Evolutionary conservation across 1,284 basidiomycete genomes (phyloP), one percentile per base, ranked within the genome.

Genomic region (Ustilago xerochloae): DNA sequence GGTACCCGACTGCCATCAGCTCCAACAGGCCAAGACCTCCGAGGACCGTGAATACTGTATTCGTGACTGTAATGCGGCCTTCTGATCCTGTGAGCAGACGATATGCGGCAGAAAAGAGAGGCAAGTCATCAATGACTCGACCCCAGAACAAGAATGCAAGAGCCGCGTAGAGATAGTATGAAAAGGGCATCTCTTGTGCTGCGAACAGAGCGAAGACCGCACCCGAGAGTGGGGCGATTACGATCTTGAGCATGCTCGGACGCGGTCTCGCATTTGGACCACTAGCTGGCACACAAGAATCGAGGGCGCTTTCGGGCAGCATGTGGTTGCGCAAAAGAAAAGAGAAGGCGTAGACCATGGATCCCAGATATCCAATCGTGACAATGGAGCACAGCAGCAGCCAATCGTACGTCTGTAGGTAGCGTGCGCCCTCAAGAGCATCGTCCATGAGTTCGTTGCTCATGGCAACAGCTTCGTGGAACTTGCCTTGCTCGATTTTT

Each of bases 361-460:
- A 94, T 46, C 93, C 93, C 0, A 88, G 79, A 83, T 95, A 95
- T 5, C 92, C 92, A 4, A 87, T 76, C 2, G 88, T 88, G 49
- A 93, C 91, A 62, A 94, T 89, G 1, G 82, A 85, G 24, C 90
- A 88, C 26, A 95, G 89, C 43, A 93, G 85, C 29, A 89, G 87
- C 41, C 92, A 90, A 79, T 95, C 92, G 81, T 94, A 91, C 28
- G 92, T 93, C 84, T 94, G 91, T 6, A 95, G 87, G 82, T 95
- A 95, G 45, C 89, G 88, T 20, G 93, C 85, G 0, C 93, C 93
- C 48, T 87, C 85, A 3, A 94, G 85, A 3, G 88, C 87, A 15
- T 86, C 78, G 30, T 87, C 78, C 55, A 92, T 90, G 13, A 93
- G 86, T 22, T 87, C 84, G 2, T 87, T 84, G 6, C 90, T 89